These are phyloP conservation scores for Auriculariales sp. DNA, from an alignment of 768 basidiomycete genomes.

Conservation along the genomic window DNA sequence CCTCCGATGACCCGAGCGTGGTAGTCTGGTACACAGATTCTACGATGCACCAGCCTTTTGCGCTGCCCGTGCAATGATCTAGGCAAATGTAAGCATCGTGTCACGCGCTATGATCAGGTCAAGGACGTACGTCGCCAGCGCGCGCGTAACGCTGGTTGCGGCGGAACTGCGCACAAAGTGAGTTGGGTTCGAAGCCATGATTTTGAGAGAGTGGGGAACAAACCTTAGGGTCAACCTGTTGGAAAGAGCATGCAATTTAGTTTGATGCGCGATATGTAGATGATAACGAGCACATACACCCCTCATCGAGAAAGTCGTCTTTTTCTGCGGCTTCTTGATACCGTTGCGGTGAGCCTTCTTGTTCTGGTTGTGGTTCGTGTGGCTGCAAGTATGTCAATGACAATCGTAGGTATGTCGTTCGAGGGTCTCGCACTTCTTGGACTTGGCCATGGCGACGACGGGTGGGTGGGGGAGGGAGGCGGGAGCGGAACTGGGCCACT, in stretches of 20 bases:
- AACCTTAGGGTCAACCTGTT: conserved; percentile 72
- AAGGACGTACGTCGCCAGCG: conserved; percentile 50
- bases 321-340: conserved; percentile 69
- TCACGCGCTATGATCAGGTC: neutral
- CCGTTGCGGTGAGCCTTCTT: conserved; percentile 97
- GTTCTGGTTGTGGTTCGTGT: conserved; percentile 93
- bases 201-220: conserved; percentile 10
- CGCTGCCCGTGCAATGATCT: conserved; percentile 57
- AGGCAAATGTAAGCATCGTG: conserved; percentile 2
- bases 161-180: conserved; percentile 46
- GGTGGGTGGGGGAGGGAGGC: neutral
- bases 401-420: conserved; percentile 6
- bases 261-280: conserved; percentile 1
- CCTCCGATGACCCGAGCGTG: conserved; percentile 9
- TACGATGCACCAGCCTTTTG: conserved; percentile 29
- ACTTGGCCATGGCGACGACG: conserved; percentile 70
- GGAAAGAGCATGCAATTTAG: conserved; percentile 4
- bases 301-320: conserved; percentile 67
- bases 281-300: conserved; percentile 63
- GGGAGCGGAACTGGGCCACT: neutral
- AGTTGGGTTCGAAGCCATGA: conserved; percentile 6
- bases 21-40: conserved; percentile 14
- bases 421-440: conserved; percentile 66
- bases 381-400: conserved; percentile 25
- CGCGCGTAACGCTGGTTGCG: conserved; percentile 65